Base-by-base conservation (phyloP, 371 early-diverging fungal species). In the Mucor piriformis region DNA sequence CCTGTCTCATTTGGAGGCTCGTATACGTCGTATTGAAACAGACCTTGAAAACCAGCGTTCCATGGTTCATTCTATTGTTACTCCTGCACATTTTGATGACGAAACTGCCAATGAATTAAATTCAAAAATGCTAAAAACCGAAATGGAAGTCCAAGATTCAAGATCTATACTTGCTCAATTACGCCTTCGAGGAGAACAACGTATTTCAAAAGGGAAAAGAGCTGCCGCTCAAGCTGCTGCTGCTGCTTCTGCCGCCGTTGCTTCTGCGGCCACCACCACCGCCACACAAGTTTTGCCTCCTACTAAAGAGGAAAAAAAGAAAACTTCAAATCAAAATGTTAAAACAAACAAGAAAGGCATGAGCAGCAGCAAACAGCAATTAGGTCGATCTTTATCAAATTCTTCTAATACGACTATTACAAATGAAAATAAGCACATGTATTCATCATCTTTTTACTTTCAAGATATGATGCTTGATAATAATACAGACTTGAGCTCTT, bases 81-180 rank as follows among this genome's bases (percentile, higher is more conserved):
- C 47, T 25, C 33, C 56, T 21, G 2, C 24, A 27, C 13, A 35
- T 11, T 3, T 40, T 3, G 20, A 34, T n/a, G 23, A 43, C 10
- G 44, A 54, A 43, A 44, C 46, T 23, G 27, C 53, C 23, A 44
- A 16, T 11, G 52, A 57, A 6, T 25, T 57, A 3, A 55, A 49
- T 24, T 54, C 52, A 1, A 54, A 51, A 20, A 73, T 76, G 64
- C 29, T 61, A 10, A 74, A 77, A 34, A 74, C 73, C 3, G 78
- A 74, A 34, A 65, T 72, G 32, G 78, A 77, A 61, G 73, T 77
- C 0, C 78, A 74, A 35, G 78, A 77, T 33, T 77, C 78, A 16
- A 64, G 74, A 24, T 69, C 78, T 3, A 77, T 77, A 6, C 58
- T 77, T 5, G 78, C 78, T 37, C 78, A 77, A 51, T 49, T 77